A percentile compares a stretch with the other conserved stretches of the same genome.
Conservation (phyloP, 129 eudicot genomes). For the Flaveria sonorensis region DNA sequence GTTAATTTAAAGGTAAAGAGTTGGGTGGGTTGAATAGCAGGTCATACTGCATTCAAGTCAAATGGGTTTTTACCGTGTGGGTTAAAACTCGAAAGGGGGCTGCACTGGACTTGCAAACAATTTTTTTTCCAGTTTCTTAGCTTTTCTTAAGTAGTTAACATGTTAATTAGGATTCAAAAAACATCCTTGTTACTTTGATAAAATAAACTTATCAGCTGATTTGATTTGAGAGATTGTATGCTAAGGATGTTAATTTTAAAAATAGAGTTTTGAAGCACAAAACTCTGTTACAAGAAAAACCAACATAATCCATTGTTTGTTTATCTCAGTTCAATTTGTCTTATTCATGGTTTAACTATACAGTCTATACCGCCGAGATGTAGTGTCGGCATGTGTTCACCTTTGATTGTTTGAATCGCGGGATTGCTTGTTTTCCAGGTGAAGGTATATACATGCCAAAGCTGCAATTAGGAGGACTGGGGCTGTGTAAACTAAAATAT, state of each 20-base stretch:
- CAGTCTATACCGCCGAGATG: background rate
- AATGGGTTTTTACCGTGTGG: background rate
- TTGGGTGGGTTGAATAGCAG: background rate
- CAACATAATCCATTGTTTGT: background rate
- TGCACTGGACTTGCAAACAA: no score
- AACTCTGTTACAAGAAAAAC: background rate
- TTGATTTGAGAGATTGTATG: background rate
- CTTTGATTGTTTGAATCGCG: constrained; percentile 24
- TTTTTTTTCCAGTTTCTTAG: no score
- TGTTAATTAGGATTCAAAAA: background rate
- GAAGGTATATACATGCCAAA: constrained; percentile 57
- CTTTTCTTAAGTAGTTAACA: no score
- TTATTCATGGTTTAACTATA: background rate
- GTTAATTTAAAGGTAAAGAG: background rate
- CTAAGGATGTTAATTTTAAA: no score
- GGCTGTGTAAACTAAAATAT: constrained; percentile 47
- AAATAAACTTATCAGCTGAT: background rate
- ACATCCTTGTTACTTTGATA: no score
- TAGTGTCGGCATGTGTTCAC: constrained; percentile 20
- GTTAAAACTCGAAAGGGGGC: background rate
- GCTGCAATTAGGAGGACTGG: constrained; percentile 53
- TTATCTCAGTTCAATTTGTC: background rate
- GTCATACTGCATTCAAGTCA: background rate
- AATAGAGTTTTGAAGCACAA: background rate
- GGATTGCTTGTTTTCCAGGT: constrained; percentile 44